These are phyloP conservation scores for Eucommia ulmoides DNA, from an alignment of 257 asterid genomes.

Conservation along the genomic window DNA sequence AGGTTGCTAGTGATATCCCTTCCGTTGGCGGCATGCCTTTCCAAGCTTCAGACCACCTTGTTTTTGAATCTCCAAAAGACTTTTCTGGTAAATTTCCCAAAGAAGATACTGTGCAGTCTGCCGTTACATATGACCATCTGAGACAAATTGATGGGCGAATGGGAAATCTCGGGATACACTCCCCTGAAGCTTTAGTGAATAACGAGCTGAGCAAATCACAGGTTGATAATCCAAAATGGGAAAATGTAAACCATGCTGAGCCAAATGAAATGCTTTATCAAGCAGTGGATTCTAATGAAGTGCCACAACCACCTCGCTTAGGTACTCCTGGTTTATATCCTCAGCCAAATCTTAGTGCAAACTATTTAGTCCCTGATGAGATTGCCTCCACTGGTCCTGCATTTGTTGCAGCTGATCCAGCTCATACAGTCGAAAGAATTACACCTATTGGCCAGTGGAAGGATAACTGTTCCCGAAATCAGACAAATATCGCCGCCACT, in stretches of 20 bases:
- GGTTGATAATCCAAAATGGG: conserved; percentile 24
- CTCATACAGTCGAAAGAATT: conserved; percentile 25
- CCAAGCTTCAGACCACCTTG: conserved; percentile 30
- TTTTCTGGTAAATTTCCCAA: conserved; percentile 28
- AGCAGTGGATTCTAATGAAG: conserved; percentile 33
- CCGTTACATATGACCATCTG: conserved; percentile 35
- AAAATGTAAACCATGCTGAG: conserved; percentile 7
- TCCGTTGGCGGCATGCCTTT: conserved; percentile 24
- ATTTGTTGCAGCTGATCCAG: conserved; percentile 25
- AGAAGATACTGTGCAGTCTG: conserved; percentile 34
- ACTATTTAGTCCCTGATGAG: conserved; percentile 21
- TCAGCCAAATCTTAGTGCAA: conserved; percentile 22
- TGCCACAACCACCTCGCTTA: conserved; percentile 21
- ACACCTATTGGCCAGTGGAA: conserved; percentile 30
- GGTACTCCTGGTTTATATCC: conserved; percentile 23
- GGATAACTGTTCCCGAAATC: conserved; percentile 33
- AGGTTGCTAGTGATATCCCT: conserved; percentile 28
- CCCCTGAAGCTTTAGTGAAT: conserved; percentile 32
- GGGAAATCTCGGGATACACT: conserved; percentile 48
- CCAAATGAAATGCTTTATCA: conserved; percentile 13
- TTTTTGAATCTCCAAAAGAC: conserved; percentile 44
- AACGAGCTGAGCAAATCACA: conserved; percentile 27
- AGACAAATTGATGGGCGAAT: conserved; percentile 56
- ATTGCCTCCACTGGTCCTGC: conserved; percentile 13
- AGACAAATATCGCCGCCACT: conserved; percentile 24